Evolutionary conservation across 1,284 basidiomycete species (phyloP).

Genomic region (Ceratobasidium sp.): DNA sequence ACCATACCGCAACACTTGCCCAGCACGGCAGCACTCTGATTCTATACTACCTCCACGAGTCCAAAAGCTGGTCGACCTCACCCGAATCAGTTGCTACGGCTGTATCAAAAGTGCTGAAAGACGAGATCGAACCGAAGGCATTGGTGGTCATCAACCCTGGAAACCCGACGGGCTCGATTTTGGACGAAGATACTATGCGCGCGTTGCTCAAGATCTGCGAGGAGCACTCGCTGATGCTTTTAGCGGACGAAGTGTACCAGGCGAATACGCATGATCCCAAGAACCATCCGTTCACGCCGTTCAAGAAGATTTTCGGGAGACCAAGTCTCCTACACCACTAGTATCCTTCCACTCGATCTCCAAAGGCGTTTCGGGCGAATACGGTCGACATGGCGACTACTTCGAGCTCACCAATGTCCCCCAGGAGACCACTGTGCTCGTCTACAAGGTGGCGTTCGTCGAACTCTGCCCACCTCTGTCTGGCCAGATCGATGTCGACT

Average conservation of each 20-base stretch:
- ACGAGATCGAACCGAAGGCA: conserved; percentile 78
- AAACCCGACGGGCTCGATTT: conserved; percentile 91
- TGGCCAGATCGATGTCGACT: conserved; percentile 93
- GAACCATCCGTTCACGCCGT: conserved; percentile 85
- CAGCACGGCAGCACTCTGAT: conserved; percentile 85
- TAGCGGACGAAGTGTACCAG: conserved; percentile 98
- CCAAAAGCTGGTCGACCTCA: conserved; percentile 86
- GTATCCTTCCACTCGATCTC: conserved; percentile 96
- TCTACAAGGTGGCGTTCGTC: conserved; percentile 96
- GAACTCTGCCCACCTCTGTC: conserved; percentile 88
- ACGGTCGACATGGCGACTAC: conserved; percentile 93
- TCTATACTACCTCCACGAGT: conserved; percentile 90
- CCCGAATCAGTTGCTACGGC: conserved; percentile 75
- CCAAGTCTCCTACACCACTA: conserved; percentile 78
- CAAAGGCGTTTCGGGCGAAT: conserved; percentile 94
- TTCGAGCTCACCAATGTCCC: conserved; percentile 89
- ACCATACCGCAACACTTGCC: conserved; percentile 92
- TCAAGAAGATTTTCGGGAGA: conserved; percentile 85
- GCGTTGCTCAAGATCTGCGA: conserved; percentile 85
- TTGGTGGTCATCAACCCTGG: conserved; percentile 97
- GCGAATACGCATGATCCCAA: conserved; percentile 82
- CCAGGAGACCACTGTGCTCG: conserved; percentile 80
- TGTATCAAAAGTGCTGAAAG: conserved; percentile 74
- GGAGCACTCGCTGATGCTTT: conserved; percentile 84
- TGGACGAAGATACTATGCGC: conserved; percentile 78